These are phyloP conservation scores for Emergomyces pasteurianus DNA, from an alignment of 2,329 filamentous ascomycete species.

Conservation along the genomic window DNA sequence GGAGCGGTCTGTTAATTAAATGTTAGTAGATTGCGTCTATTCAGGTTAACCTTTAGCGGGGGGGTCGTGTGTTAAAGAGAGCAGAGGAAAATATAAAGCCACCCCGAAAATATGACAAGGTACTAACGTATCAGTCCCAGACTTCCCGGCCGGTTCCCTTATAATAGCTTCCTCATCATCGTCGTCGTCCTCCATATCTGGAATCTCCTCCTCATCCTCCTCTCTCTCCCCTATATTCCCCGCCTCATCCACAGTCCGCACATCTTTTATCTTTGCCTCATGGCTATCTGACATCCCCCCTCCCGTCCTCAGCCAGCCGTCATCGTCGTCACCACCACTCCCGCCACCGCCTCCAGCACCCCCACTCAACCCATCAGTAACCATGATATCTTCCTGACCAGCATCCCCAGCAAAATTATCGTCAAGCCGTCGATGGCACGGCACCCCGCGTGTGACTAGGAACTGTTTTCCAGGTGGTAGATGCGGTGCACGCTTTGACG, in stretches of 20 bases:
- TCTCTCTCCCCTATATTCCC: constrained; percentile 71
- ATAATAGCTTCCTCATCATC: constrained; percentile 94
- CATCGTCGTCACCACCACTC: constrained; percentile 50
- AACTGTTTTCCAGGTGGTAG: constrained; percentile 89
- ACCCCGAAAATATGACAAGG: neutral
- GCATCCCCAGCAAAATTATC: constrained; percentile 87
- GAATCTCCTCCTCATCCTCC: constrained; percentile 65
- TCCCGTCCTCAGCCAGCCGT: constrained; percentile 85
- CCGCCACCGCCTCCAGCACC: constrained; percentile 34
- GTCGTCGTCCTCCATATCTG: constrained; percentile 96
- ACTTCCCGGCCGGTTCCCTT: constrained; percentile 48
- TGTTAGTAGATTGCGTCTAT: neutral
- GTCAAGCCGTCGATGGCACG: constrained; percentile 80
- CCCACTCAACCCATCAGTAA: constrained; percentile 58
- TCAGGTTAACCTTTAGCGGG: neutral
- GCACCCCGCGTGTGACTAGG: constrained; percentile 85
- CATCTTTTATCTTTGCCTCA: constrained; percentile 65
- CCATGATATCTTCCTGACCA: constrained; percentile 73
- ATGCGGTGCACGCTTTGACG: constrained; percentile 63
- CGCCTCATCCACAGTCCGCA: constrained; percentile 77
- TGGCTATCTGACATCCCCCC: constrained; percentile 59
- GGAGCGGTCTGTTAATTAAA: constrained; percentile 49
- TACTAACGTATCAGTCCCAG: constrained; percentile 44
- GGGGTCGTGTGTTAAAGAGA: neutral
- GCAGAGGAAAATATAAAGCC: neutral